Percentiles rank a stretch among this genome's conserved stretches.
These are phyloP conservation scores for Hysterium pulicare DNA, from an alignment of 2,329 filamentous ascomycete genomes.

Conservation along the genomic window DNA sequence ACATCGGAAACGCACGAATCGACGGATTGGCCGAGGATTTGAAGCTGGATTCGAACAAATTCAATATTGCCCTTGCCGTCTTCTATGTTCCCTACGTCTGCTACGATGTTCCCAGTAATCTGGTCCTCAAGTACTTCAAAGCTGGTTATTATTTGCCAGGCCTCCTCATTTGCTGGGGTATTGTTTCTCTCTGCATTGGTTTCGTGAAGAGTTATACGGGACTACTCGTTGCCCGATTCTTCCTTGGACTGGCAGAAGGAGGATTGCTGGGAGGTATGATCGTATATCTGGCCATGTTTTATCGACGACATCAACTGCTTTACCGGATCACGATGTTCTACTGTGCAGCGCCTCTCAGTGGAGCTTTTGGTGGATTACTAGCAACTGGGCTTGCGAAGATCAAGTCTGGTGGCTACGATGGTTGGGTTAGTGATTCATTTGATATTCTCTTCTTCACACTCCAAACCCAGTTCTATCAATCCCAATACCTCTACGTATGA, in stretches of 20 bases:
- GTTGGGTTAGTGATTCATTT: conserved; percentile 26
- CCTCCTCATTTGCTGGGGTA: conserved; percentile 40
- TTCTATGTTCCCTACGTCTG: conserved; percentile 46
- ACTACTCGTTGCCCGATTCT: conserved; percentile 39
- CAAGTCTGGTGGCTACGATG: conserved; percentile 33
- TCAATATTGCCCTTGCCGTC: conserved; percentile 43
- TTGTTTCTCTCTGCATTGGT: conserved; percentile 40
- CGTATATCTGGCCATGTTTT: conserved; percentile 43
- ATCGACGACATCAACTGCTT: conserved; percentile 39
- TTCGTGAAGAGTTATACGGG: conserved; percentile 41
- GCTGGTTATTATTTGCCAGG: conserved; percentile 41
- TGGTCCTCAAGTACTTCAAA: conserved; percentile 39
- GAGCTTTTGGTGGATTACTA: conserved; percentile 43
- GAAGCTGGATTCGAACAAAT: conserved; percentile 37
- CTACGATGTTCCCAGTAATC: conserved; percentile 41
- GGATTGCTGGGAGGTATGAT: conserved; percentile 42
- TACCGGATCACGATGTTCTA: conserved; percentile 40
- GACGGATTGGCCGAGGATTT: conserved; percentile 41
- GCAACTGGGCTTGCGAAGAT: conserved; percentile 43
- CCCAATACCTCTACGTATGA: no score
- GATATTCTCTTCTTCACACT: background rate
- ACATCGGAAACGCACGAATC: conserved; percentile 44
- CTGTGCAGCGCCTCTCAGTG: conserved; percentile 36
- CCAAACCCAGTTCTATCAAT: no score
- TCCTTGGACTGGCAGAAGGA: conserved; percentile 43